Evolutionary conservation across 352 stramenopile species (phyloP), one percentile per base, ranked within the genome.

Genomic region (Pythium oligandrum): DNA sequence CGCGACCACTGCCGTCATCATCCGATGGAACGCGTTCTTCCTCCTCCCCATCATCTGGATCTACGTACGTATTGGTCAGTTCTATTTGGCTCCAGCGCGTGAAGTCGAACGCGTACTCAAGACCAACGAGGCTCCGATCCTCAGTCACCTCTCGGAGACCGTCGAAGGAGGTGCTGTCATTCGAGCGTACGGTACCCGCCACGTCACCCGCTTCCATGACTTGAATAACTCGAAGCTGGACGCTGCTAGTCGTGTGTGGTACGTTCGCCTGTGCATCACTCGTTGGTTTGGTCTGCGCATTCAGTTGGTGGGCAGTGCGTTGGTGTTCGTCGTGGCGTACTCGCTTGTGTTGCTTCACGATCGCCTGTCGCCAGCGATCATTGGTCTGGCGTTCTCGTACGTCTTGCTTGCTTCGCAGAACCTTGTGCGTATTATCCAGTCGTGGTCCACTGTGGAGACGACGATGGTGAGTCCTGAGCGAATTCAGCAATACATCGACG

Each of bases 391-490:
- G 4, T 84, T 97, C 43, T 75, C 79, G 34, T 97, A 89, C 69
- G 68, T 95, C 60, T 35, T 70, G 70, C 11, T 78, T 84, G 44
- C 78, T 93, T 38, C 82, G 68, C 10, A 60, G 68, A 93, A 64
- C 45, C 66, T 72, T 0, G 85, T 96, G 61, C 70, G 66, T 3
- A 62, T 80, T 0, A 77, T 96, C 17, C 90, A 80, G 17, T 71
- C 73, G 11, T 51, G 39, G 49, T 48, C 63, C 8, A 39, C 37
- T n/a, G 26, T 64, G 1, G 51, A 70, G 44, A 70, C 6, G 64
- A 93, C 6, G 47, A 93, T 91, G 78, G 88, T 78, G 33, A 83
- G 76, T 33, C 77, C 90, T 2, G 86, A 95, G 51, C 68, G 84
- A 33, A 63, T 95, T 35, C 53, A 89, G 5, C 78, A 75, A 49